phyloP scores from a whole-genome alignment of 345 rosid genomes.

The Acer negundo region DNA sequence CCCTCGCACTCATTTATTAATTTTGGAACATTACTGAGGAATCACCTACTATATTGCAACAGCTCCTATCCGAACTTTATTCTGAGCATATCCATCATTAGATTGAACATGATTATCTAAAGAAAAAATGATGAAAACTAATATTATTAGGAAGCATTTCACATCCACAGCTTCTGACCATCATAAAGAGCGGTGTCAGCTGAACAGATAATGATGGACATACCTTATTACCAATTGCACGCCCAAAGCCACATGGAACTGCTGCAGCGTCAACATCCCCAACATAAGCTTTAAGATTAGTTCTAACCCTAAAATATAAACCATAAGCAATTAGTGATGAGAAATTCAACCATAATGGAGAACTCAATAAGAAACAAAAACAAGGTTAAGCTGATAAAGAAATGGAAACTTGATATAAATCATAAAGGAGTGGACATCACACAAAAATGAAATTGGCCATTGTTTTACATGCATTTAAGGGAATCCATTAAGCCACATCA shows the following conservation, averaged over 20 bases:
- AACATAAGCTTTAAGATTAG: constrained; percentile 57
- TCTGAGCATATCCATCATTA: background rate
- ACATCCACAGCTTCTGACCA: background rate
- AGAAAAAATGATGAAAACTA: too few relatives aligned
- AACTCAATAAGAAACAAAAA: background rate
- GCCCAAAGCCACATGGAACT: constrained; percentile 87
- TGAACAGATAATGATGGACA: background rate
- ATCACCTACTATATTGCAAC: background rate
- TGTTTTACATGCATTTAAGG: background rate
- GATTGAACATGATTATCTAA: background rate
- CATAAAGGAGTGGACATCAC: too few relatives aligned
- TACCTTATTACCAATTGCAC: constrained; percentile 89
- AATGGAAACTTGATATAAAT: background rate
- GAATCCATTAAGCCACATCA: background rate
- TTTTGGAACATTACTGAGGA: background rate
- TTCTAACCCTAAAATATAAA: constrained; percentile 58
- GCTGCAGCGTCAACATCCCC: constrained; percentile 89
- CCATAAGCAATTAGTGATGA: constrained; percentile 19
- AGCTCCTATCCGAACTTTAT: background rate
- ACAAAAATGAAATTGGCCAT: too few relatives aligned
- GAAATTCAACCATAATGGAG: background rate
- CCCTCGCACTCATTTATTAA: background rate
- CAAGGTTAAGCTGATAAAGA: background rate
- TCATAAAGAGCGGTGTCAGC: background rate
- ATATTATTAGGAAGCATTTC: background rate